A percentile compares a stretch with the other conserved stretches of the same genome.
Evolutionary conservation across 495 filamentous ascomycete species (phyloP).

Genomic region (Penicillium crystallinum): DNA sequence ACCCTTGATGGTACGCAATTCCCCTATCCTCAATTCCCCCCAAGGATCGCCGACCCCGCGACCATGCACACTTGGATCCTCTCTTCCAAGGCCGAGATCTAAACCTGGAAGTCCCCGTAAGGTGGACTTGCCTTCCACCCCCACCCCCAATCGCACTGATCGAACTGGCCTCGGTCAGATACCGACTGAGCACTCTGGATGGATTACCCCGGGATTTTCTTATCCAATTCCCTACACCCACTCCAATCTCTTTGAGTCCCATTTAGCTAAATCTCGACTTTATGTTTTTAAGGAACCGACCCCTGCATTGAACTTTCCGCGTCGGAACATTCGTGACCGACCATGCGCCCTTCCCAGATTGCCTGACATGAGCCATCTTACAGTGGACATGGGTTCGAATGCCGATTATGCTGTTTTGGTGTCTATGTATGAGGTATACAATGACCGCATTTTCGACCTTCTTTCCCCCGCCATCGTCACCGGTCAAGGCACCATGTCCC

Average conservation of each 20-base stretch:
- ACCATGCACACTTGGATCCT: constrained; percentile 19
- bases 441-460: constrained; percentile 95
- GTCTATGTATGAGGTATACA: constrained; percentile 99
- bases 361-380: constrained; percentile 69
- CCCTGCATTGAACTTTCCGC: constrained; percentile 47
- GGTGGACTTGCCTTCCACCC: background rate
- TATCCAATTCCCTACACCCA: constrained; percentile 18
- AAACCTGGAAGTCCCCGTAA: constrained; percentile 22
- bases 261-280: constrained; percentile 35
- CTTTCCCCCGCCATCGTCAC: constrained; percentile 52
- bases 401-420: constrained; percentile 85
- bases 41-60: constrained; percentile 21
- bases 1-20: constrained; percentile 40
- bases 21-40: constrained; percentile 22
- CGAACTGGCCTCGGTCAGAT: constrained; percentile 1
- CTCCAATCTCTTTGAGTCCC: constrained; percentile 12
- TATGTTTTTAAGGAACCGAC: constrained; percentile 46
- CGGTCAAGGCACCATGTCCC: constrained; percentile 37
- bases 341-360: constrained; percentile 61
- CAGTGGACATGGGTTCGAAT: constrained; percentile 59
- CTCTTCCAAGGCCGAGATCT: constrained; percentile 20
- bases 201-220: constrained; percentile 8
- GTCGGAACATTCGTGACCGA: constrained; percentile 54
- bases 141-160: constrained; percentile 8
- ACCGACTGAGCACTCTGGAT: constrained; percentile 13